Evolutionary conservation across 805 yeast species (phyloP).

Genomic region (Brettanomyces bruxellensis): DNA sequence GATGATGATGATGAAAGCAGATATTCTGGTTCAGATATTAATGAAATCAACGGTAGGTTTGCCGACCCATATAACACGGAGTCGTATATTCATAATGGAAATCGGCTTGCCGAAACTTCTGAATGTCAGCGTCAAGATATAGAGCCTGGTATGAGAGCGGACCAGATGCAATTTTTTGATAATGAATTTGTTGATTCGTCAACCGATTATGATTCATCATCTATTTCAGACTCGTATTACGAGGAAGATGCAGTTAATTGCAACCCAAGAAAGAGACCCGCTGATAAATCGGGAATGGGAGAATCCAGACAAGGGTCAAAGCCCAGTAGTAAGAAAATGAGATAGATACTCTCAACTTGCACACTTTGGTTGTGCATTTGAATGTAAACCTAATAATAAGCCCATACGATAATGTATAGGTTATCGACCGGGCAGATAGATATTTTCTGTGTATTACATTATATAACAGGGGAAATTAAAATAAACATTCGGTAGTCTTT

Average conservation of each 20-base stretch:
- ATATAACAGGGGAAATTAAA: no score
- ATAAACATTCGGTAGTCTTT: no score
- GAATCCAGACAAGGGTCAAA: not conserved
- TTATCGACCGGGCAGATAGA: no score
- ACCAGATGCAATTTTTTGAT: conserved; percentile 1
- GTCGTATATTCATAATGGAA: not conserved
- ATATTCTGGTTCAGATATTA: not conserved
- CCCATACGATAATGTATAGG: no score
- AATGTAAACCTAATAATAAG: no score
- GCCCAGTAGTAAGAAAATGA: no score
- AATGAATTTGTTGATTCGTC: conserved; percentile 3
- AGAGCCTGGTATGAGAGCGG: not conserved
- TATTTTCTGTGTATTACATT: no score
- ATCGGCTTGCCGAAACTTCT: no score
- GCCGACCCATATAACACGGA: not conserved
- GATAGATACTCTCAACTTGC: no score
- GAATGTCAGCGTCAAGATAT: no score
- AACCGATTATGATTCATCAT: conserved; percentile 3
- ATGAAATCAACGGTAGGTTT: conserved; percentile 1
- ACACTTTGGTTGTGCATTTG: no score
- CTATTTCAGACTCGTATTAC: not conserved
- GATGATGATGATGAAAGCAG: not conserved
- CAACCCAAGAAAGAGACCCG: not conserved
- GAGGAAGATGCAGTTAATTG: no score
- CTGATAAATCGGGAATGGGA: not conserved